Evolutionary conservation across 768 basidiomycete species (phyloP), one percentile per base, ranked within the genome.

Genomic region (Leccinum arenicola): DNA sequence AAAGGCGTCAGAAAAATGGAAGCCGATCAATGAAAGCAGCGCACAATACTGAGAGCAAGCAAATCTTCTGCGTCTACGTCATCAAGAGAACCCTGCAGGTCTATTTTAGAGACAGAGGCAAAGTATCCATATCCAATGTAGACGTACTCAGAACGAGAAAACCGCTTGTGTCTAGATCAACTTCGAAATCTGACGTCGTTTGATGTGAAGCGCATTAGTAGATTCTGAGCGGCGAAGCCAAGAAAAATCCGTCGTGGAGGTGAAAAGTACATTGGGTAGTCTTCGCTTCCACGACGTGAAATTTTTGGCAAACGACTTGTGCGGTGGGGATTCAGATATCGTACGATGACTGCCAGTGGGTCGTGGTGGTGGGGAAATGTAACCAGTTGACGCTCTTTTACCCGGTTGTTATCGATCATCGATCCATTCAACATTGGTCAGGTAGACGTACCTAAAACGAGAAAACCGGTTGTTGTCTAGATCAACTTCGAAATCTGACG

Each of bases 41-140:
- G 33, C 2, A 64, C 61, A 12, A 19, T 36, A 15, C 55, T 53
- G 9, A 64, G 58, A 38, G 45, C 54, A 15, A 64, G 19, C 27
- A 60, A 3, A 33, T 53, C 58, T 27, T 50, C 17, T 19, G 33
- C 21, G 38, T 40, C 38, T 17, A n/a, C 38, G 17, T 40, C 15
- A 40, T 43, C 17, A 29, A 29, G 29, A 29, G 29, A 29, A 29
- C 29, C 38, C 6, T 17, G 38, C 15, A n/a, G 17, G 38, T 17
- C 38, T n/a, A 40, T 40, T 40, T 40, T 15, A 17, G 38, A 17
- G 38, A 40, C 38, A 40, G 17, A 43, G 19, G 19, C 17, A 17
- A 15, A n/a, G n/a, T 17, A 43, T 7, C n/a, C n/a, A 43, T n/a
- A n/a, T 9, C 40, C 17, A 19, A 43, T 9, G 40, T 10, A 43